Evolutionary conservation across 192 early-diverging fungal genomes (phyloP).

Genomic region (Coemansia guatemalensis): DNA sequence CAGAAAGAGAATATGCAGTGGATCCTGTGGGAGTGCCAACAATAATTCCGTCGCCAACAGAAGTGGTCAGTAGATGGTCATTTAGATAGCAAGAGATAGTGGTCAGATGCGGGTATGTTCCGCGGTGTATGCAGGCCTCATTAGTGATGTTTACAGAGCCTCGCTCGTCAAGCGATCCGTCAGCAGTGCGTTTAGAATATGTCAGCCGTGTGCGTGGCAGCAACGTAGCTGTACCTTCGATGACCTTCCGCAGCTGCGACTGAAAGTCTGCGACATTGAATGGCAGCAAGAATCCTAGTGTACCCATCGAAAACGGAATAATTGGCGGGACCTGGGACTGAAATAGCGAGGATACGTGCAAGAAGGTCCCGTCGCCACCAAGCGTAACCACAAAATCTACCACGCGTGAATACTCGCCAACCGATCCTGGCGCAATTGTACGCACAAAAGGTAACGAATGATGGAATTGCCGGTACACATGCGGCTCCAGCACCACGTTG

Average conservation of each 20-base stretch:
- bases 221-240: conserved; percentile 64
- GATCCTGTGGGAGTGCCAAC: conserved; percentile 89
- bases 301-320: conserved; percentile 92
- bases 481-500: conserved; percentile 71
- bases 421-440: conserved; percentile 32
- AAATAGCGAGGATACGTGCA: conserved; percentile 85
- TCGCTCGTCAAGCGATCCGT: conserved; percentile 52
- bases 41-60: conserved; percentile 66
- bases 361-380: conserved; percentile 90
- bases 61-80: conserved; percentile 79
- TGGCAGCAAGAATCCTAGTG: conserved; percentile 87
- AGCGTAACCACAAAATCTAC: conserved; percentile 90
- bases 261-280: conserved; percentile 71
- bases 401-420: conserved; percentile 63
- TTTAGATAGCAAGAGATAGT: conserved; percentile 80
- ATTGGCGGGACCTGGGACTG: conserved; percentile 75
- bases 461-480: conserved; percentile 59
- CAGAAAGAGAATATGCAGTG: conserved; percentile 87
- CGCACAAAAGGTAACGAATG: conserved; percentile 24
- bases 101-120: conserved; percentile 79
- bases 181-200: conserved; percentile 60
- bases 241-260: conserved; percentile 59
- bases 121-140: conserved; percentile 85
- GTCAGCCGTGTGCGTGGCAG: conserved; percentile 78
- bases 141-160: conserved; percentile 72